A percentile compares a stretch with the other conserved stretches of the same genome.
phyloP scores from a whole-genome alignment of 768 basidiomycete species.

The Filobasidium floriforme region DNA sequence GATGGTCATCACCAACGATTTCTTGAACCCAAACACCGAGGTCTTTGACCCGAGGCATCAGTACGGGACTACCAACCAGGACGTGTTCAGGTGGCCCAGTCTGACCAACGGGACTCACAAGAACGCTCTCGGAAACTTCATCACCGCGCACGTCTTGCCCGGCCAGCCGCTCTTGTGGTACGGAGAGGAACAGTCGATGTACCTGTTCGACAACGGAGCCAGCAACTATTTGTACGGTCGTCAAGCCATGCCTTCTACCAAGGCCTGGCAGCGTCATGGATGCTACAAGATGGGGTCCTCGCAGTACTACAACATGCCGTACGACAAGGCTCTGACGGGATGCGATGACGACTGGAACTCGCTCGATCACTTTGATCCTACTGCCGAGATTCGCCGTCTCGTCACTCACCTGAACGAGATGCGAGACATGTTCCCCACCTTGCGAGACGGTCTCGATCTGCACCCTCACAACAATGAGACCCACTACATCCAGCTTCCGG shows the following conservation, averaged over 20 bases:
- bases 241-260: constrained; percentile 76
- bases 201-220: constrained; percentile 77
- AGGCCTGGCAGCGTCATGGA: constrained; percentile 86
- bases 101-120: constrained; percentile 73
- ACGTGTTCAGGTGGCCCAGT: constrained; percentile 88
- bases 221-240: constrained; percentile 89
- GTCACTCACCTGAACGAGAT: constrained; percentile 67
- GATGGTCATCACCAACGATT: constrained; percentile 72
- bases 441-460: constrained; percentile 83
- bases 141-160: constrained; percentile 73
- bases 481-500: constrained; percentile 64
- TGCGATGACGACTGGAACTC: constrained; percentile 87
- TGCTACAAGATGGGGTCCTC: constrained; percentile 83
- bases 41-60: constrained; percentile 73
- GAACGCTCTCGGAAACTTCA: constrained; percentile 68
- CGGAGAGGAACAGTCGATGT: constrained; percentile 84
- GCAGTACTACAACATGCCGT: constrained; percentile 89
- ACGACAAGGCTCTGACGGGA: constrained; percentile 68
- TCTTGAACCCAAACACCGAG: constrained; percentile 64
- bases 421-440: constrained; percentile 59
- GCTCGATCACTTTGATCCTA: constrained; percentile 90
- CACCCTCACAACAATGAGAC: constrained; percentile 82
- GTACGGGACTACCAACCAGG: constrained; percentile 90
- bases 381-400: constrained; percentile 64
- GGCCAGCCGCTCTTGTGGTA: constrained; percentile 79